Percentiles rank a stretch among this genome's conserved stretches.
Conservation (phyloP, 768 basidiomycete species). For the Lyophyllum atratum region DNA sequence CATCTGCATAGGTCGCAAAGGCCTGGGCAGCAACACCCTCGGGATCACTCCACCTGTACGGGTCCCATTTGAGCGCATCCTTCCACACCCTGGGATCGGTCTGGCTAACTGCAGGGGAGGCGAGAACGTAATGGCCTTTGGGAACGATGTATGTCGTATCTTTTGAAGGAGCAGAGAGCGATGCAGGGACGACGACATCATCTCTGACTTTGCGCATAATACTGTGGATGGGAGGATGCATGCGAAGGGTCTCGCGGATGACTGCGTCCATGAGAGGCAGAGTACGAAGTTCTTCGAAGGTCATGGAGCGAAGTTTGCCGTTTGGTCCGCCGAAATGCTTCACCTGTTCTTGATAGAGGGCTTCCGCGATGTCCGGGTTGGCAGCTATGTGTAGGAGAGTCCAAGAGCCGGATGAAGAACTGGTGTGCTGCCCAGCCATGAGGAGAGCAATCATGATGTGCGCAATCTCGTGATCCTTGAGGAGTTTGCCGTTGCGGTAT, state of each 20-base stretch:
- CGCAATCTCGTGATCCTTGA: slow-evolving; percentile 90
- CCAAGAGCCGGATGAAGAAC: slow-evolving; percentile 93
- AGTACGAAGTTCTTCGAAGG: slow-evolving; percentile 82
- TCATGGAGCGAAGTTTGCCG: slow-evolving; percentile 76
- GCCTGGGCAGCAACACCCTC: slow-evolving; percentile 83
- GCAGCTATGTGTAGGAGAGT: slow-evolving; percentile 83
- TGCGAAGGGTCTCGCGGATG: slow-evolving; percentile 90
- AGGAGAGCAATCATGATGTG: slow-evolving; percentile 99
- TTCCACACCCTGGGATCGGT: slow-evolving; percentile 86
- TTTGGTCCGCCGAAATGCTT: slow-evolving; percentile 77
- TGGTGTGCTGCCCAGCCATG: slow-evolving; percentile 99
- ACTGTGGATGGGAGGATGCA: slow-evolving; percentile 96
- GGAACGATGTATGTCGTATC: slow-evolving; percentile 82
- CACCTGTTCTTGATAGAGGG: slow-evolving; percentile 89
- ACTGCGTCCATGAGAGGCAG: slow-evolving; percentile 85
- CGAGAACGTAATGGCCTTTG: slow-evolving; percentile 86
- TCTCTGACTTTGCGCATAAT: slow-evolving; percentile 91
- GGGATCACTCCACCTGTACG: slow-evolving; percentile 82
- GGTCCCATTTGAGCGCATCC: slow-evolving; percentile 72
- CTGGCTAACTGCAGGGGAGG: slow-evolving; percentile 86
- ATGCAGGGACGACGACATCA: slow-evolving; percentile 79
- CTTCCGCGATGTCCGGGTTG: slow-evolving; percentile 74
- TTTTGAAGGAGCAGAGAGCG: slow-evolving; percentile 77
- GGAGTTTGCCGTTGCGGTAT: slow-evolving; percentile 77
- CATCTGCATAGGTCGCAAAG: slow-evolving; percentile 72